These are phyloP conservation scores for Mycena albidolilacea DNA, from an alignment of 768 basidiomycete species.

Conservation along the genomic window DNA sequence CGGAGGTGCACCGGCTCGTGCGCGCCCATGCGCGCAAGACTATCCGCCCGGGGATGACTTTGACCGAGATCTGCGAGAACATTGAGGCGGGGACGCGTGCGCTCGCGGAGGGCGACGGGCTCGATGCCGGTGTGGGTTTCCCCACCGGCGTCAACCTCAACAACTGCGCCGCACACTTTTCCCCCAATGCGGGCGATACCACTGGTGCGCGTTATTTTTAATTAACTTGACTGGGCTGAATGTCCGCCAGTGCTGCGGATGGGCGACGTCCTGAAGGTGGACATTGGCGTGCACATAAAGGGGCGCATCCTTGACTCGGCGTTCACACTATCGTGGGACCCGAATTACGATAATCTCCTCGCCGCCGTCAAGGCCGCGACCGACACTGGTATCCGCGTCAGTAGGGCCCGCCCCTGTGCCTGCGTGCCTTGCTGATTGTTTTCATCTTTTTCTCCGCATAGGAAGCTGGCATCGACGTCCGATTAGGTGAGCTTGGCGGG, in stretches of 20 bases:
- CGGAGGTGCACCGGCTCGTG: constrained; percentile 97
- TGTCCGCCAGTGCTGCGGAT: constrained; percentile 75
- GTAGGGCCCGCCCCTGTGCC: constrained; percentile 21
- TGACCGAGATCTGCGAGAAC: constrained; percentile 93
- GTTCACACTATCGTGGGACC: constrained; percentile 94
- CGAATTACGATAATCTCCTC: constrained; percentile 89
- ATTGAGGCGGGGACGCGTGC: constrained; percentile 95
- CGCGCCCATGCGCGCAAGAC: constrained; percentile 83
- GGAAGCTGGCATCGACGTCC: constrained; percentile 97
- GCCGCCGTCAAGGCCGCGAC: constrained; percentile 96
- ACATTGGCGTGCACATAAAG: constrained; percentile 97
- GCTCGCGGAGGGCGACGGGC: constrained; percentile 91
- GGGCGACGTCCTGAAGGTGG: constrained; percentile 95
- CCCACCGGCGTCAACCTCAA: constrained; percentile 96
- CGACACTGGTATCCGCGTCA: constrained; percentile 88
- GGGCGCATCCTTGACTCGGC: constrained; percentile 97
- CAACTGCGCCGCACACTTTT: constrained; percentile 96
- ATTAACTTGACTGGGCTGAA: neutral
- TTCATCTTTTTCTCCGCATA: constrained; percentile 45
- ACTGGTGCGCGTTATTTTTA: constrained; percentile 64
- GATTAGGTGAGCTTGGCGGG: constrained; percentile 92
- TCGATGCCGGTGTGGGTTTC: constrained; percentile 92
- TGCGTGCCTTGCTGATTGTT: constrained; percentile 7
- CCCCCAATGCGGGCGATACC: constrained; percentile 94
- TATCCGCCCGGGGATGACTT: constrained; percentile 93